phyloP scores from a whole-genome alignment of 2,329 filamentous ascomycete species.

The Arthrobotrys megalospora region DNA sequence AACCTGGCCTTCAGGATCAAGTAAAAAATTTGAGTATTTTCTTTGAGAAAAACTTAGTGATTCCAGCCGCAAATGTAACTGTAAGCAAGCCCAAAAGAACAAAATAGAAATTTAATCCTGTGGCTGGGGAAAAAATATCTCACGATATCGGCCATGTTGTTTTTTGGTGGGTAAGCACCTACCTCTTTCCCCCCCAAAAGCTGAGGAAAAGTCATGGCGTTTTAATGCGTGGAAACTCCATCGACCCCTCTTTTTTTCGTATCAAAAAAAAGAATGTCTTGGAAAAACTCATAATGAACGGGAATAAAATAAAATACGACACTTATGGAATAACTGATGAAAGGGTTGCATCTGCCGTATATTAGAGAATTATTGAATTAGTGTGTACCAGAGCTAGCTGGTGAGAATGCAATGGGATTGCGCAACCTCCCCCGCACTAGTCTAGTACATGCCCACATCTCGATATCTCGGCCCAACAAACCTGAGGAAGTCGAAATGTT shows the following conservation, averaged over 20 bases:
- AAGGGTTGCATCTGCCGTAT: too few species aligned
- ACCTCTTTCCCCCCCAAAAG: not conserved
- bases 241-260: conserved; percentile 10
- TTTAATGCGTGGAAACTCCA: not conserved
- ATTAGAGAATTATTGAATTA: too few species aligned
- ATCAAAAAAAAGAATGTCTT: not conserved
- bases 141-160: not conserved
- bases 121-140: conserved; percentile 1
- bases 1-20: not conserved
- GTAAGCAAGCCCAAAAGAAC: not conserved
- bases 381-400: too few species aligned
- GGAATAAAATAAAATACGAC: too few species aligned
- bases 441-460: too few species aligned
- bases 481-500: too few species aligned
- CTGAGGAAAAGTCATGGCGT: conserved; percentile 3
- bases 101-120: not conserved
- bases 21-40: not conserved
- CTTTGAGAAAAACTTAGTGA: not conserved
- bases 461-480: too few species aligned
- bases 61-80: not conserved
- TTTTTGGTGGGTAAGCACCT: not conserved
- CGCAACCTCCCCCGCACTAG: too few species aligned
- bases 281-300: too few species aligned
- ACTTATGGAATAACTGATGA: too few species aligned
- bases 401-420: too few species aligned